phyloP scores from a whole-genome alignment of 768 basidiomycete genomes.

The Trametes meyenii region DNA sequence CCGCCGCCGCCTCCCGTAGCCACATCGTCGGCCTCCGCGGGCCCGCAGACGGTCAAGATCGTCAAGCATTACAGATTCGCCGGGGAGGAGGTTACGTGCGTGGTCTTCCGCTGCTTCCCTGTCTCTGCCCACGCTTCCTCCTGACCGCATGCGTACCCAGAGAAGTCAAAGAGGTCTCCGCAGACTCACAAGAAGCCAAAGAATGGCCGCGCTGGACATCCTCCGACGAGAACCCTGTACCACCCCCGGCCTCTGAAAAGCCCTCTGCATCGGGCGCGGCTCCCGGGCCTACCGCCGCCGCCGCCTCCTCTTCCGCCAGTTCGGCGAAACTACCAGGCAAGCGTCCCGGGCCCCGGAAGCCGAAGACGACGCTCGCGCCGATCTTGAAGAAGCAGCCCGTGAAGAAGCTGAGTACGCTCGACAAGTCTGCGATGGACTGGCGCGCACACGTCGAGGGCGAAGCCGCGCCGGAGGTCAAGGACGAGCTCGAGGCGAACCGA shows the following conservation, averaged over 20 bases:
- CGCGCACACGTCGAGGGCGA: conserved; percentile 58
- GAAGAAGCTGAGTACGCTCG: conserved; percentile 81
- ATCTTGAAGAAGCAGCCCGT: conserved; percentile 53
- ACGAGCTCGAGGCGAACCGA: conserved; percentile 76
- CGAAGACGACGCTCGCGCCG: conserved; percentile 57
- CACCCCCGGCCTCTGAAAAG: background rate
- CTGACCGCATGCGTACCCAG: conserved; percentile 43
- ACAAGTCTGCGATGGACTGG: conserved; percentile 91
- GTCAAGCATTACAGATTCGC: conserved; percentile 74
- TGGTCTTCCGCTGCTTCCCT: conserved; percentile 11
- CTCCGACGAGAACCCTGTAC: conserved; percentile 14
- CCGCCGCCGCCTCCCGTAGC: conserved; percentile 24
- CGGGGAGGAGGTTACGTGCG: conserved; percentile 74
- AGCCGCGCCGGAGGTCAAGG: conserved; percentile 47
- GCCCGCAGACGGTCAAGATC: conserved; percentile 55
- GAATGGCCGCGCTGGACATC: conserved; percentile 66
- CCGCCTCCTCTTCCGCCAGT: conserved; percentile 2
- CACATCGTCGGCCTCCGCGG: conserved; percentile 17
- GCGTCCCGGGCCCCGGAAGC: conserved; percentile 67
- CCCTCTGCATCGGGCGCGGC: background rate
- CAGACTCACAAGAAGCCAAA: conserved; percentile 73
- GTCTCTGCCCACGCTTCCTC: background rate
- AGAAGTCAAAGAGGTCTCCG: conserved; percentile 73
- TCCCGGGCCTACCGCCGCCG: conserved; percentile 15
- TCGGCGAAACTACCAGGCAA: conserved; percentile 32